Evolutionary conservation across 1,284 basidiomycete genomes (phyloP), one percentile per base, ranked within the genome.

Genomic region (Mycosarcoma maydis): DNA sequence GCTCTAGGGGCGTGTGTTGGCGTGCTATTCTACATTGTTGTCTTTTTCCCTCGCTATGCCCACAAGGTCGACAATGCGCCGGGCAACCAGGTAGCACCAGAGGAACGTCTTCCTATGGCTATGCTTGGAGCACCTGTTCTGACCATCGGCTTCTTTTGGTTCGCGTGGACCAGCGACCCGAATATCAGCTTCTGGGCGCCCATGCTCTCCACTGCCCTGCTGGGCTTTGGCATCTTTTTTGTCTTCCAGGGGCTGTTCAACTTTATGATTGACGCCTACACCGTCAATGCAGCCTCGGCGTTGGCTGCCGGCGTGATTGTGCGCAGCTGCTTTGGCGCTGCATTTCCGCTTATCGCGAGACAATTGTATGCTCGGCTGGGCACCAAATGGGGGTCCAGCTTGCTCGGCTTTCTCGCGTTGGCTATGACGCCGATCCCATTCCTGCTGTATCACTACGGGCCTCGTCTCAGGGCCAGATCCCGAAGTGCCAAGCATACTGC

Each of bases 361-460:
- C 84, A 85, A 60, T 86, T 86, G 86, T 86, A 84, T 77, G 58
- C 82, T 9, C 82, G 70, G 13, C 80, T 92, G 7, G 89, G 89
- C 0, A 87, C 89, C 0, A 88, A 90, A 0, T 90, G 90, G 3
- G 90, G 89, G 0, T 89, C 88, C 0, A 89, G 87, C 16, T 83
- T 92, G 13, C 80, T 92, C 11, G 91, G 88, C 0, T 89, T 90
- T 3, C 76, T 92, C 26, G 85, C 88, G 44, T 85, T 87, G 6
- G 58, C 88, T n/a, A 87, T 90, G 85, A 85, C 86, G 0, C 91
- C 91, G 0, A 80, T 91, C 29, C 91, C 90, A 84, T 77, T 53
- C 77, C 6, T 76, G 82, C 14, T 80, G 83, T 81, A 78, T 61
- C 82, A 80, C 47, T 85, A 82, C 16, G 32, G 32, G 2, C 78